Evolutionary conservation across 2,329 filamentous ascomycete species (phyloP).

Genomic region (Dactylellina cionopaga): DNA sequence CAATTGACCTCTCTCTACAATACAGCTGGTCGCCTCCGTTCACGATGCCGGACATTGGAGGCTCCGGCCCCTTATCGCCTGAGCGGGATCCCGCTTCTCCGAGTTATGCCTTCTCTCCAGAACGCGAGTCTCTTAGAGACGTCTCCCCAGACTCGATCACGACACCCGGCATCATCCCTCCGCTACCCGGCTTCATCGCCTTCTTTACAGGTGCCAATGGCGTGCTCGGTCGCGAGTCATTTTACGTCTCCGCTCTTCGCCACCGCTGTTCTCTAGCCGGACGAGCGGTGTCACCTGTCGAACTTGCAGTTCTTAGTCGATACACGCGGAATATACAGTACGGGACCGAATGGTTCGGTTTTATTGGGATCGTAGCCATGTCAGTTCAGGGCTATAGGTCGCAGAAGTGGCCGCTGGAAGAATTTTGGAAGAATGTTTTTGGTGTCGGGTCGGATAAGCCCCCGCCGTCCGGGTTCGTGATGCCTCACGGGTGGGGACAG

Average conservation of each 20-base stretch:
- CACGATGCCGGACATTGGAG: constrained; percentile 3
- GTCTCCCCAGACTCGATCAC: constrained; percentile 23
- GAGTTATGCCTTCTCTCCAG: constrained; percentile 34
- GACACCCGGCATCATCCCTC: constrained; percentile 10
- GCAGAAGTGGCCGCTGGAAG: constrained; percentile 26
- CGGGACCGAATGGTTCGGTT: constrained; percentile 24
- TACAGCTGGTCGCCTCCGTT: background rate
- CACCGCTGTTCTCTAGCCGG: background rate
- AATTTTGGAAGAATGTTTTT: background rate
- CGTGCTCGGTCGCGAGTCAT: background rate
- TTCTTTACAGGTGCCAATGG: constrained; percentile 11
- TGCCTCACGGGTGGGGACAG: constrained; percentile 3
- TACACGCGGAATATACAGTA: constrained; percentile 35
- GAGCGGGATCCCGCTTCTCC: constrained; percentile 37
- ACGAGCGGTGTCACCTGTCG: constrained; percentile 31
- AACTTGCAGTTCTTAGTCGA: constrained; percentile 25
- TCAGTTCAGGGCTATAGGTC: background rate
- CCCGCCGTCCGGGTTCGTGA: background rate
- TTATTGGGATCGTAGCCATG: constrained; percentile 13
- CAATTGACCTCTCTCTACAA: constrained; percentile 12
- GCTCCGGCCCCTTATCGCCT: background rate
- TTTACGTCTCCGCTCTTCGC: constrained; percentile 13
- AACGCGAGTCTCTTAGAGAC: constrained; percentile 30
- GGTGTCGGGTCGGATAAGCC: background rate
- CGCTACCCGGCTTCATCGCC: constrained; percentile 13